Conservation (phyloP, 495 filamentous ascomycete species). For the Lasiosphaeriaceae sp. region DNA sequence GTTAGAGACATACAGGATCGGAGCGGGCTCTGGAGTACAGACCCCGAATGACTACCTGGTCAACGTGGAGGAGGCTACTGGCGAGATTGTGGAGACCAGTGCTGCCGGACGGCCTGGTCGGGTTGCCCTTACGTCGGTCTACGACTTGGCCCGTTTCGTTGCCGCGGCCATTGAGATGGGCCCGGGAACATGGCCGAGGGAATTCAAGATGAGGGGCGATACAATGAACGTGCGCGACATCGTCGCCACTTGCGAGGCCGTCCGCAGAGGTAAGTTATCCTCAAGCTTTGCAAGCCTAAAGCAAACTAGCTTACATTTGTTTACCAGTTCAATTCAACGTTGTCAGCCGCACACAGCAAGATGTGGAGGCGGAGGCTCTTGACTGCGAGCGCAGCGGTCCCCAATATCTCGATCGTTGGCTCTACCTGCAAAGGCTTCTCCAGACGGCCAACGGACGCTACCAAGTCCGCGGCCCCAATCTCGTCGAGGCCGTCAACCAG, state of each 20-base stretch:
- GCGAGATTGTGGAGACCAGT: conserved; percentile 53
- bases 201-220: conserved; percentile 62
- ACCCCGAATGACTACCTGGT: conserved; percentile 62
- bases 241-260: conserved; percentile 39
- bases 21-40: conserved; percentile 40
- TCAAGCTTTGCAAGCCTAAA: neutral
- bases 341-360: conserved; percentile 34
- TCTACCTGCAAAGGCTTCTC: conserved; percentile 42
- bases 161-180: conserved; percentile 58
- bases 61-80: conserved; percentile 52
- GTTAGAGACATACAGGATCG: conserved; percentile 51
- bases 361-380: conserved; percentile 39
- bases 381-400: conserved; percentile 28
- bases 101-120: conserved; percentile 44
- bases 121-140: conserved; percentile 62
- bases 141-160: conserved; percentile 64
- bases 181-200: conserved; percentile 59
- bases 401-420: conserved; percentile 34
- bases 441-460: conserved; percentile 50
- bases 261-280: conserved; percentile 34
- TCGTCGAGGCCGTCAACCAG: conserved; percentile 39
- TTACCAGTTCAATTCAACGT: conserved; percentile 37
- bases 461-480: conserved; percentile 40
- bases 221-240: conserved; percentile 52
- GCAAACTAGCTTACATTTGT: neutral